Conservation (phyloP, 139 green algal species). For the Dunaliella primolecta region DNA sequence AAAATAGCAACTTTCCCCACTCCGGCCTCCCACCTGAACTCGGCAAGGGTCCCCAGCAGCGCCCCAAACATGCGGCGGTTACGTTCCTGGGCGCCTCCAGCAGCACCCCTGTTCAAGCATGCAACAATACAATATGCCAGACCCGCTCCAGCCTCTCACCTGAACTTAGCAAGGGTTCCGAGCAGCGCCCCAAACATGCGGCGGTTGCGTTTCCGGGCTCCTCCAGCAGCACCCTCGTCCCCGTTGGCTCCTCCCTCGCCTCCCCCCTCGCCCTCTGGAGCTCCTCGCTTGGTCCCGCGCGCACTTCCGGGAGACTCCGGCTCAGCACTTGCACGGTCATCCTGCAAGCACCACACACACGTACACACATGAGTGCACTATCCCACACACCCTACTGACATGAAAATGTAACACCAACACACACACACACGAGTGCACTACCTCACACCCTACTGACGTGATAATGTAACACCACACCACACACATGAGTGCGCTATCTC, state of each 20-base stretch:
- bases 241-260: background rate
- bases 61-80: slow-evolving; percentile 62
- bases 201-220: slow-evolving; percentile 44
- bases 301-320: background rate
- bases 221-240: background rate
- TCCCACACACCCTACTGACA: too few species aligned
- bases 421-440: too few species aligned
- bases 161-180: slow-evolving; percentile 62
- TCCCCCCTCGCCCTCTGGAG: background rate
- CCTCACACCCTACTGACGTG: too few species aligned
- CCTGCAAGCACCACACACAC: too few species aligned
- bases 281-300: background rate
- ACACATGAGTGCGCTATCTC: too few species aligned
- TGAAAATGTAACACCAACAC: too few species aligned
- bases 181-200: slow-evolving; percentile 65
- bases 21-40: slow-evolving; percentile 39
- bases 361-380: too few species aligned
- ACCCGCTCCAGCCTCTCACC: background rate
- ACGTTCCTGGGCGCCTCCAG: too few species aligned
- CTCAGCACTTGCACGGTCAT: background rate
- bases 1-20: too few species aligned
- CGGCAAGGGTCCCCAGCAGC: slow-evolving; percentile 61
- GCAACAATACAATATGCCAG: too few species aligned
- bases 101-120: too few species aligned
- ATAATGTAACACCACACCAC: too few species aligned